A percentile compares a stretch with the other conserved stretches of the same genome.
phyloP scores from a whole-genome alignment of 768 basidiomycete genomes.

The Pholiota microspora region DNA sequence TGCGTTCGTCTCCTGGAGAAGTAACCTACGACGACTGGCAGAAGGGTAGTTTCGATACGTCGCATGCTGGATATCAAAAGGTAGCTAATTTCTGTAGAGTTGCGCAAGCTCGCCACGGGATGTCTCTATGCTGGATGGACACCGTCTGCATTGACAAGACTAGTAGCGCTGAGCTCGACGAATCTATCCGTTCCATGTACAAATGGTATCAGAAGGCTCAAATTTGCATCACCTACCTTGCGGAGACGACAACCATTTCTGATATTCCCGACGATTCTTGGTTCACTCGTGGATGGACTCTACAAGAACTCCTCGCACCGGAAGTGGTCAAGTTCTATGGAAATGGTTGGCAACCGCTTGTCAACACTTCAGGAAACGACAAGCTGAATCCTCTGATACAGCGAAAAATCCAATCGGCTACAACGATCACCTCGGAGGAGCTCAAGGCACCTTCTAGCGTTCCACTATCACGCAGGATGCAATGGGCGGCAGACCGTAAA shows the following conservation, averaged over 20 bases:
- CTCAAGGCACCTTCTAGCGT: neutral
- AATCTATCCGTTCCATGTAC: constrained; percentile 2
- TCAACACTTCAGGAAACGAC: neutral
- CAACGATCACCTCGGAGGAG: neutral
- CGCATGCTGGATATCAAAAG: neutral
- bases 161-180: constrained; percentile 2
- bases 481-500: constrained; percentile 1
- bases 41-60: neutral
- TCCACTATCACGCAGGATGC: neutral
- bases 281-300: constrained; percentile 3
- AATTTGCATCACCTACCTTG: neutral
- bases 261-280: neutral
- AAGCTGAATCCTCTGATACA: no score
- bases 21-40: neutral
- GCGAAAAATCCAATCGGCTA: neutral
- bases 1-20: neutral
- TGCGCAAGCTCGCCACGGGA: neutral
- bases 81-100: neutral
- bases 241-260: neutral
- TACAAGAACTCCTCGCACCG: constrained; percentile 1
- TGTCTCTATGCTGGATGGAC: constrained; percentile 1
- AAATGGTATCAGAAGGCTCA: neutral
- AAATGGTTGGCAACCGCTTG: neutral
- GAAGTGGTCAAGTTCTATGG: neutral
- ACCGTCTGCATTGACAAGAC: neutral